Evolutionary conservation across 2,329 filamentous ascomycete species (phyloP), one percentile per base, ranked within the genome.

Genomic region (Aureobasidium uvarum): DNA sequence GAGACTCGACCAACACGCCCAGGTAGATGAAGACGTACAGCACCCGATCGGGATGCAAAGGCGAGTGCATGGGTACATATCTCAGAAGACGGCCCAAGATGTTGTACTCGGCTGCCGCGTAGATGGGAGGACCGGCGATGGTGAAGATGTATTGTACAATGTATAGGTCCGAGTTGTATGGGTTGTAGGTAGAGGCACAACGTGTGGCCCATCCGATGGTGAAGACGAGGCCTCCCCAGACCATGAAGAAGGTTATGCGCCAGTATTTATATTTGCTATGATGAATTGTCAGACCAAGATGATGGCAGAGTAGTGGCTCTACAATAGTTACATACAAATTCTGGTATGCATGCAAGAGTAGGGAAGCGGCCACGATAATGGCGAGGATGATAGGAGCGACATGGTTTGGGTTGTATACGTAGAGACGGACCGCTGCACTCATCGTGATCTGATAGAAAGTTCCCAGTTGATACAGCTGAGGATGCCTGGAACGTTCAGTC

Each of bases 31-130:
- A 84, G 3, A 80, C 81, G 68, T 85, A 87, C 69, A 87, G 84
- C 5, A 87, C 78, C 3, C 84, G 79, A 3, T 83, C 83, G 0
- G 84, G 84, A 68, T 85, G 83, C 39, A 85, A 79, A 0, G 85
- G 85, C 0, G 85, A 80, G 65, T 84, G 79, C 71, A 86, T 84
- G 0, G 85, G 85, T 2, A 86, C 78, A 73, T 88, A 89, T 72
- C 84, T 84, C 23, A 89, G 78, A 14, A 86, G 78, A 4, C 85
- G 81, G 2, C 83, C 83, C 28, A 89, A 81, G 64, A 87, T 81
- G 69, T 86, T 81, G 73, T 88, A 88, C 71, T 88, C 86, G 64
- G 84, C 81, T 3, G 85, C 78, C 62, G 86, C 85, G 58, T 70
- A 79, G 46, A 87, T 82, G 4, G 89, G 77, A 0, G 87, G 86